These are phyloP conservation scores for Rosa multiflora DNA, from an alignment of 306 rosid genomes.

Conservation along the genomic window DNA sequence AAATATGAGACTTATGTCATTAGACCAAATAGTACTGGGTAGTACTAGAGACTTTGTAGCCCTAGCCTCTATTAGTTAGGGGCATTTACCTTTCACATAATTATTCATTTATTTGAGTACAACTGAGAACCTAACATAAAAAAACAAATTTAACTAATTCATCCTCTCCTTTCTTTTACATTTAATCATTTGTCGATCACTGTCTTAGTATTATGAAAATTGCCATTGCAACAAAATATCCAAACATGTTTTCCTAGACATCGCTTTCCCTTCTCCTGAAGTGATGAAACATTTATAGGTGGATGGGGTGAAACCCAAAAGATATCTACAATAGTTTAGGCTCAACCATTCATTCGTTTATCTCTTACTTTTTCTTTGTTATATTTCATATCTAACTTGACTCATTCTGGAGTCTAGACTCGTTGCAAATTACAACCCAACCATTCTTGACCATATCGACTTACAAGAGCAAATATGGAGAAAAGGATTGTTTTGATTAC, in stretches of 20 bases:
- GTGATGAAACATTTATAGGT: constrained; percentile 37
- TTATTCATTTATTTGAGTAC: not conserved
- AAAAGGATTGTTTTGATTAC: not conserved
- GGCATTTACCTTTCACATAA: not conserved
- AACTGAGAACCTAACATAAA: not conserved
- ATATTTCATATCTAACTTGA: not conserved
- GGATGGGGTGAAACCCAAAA: constrained; percentile 29
- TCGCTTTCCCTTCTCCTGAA: constrained; percentile 40
- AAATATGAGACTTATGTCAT: too few species aligned
- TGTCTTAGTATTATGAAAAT: not conserved
- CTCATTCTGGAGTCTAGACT: not conserved
- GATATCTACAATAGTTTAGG: constrained; percentile 9
- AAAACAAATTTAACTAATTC: not conserved
- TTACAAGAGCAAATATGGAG: not conserved
- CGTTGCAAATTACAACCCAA: not conserved
- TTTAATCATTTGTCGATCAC: not conserved
- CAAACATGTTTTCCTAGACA: constrained; percentile 25
- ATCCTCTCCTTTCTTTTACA: not conserved
- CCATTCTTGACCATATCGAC: not conserved
- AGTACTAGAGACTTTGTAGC: not conserved
- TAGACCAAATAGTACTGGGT: too few species aligned
- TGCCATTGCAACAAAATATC: constrained; percentile 21
- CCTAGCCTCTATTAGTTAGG: not conserved
- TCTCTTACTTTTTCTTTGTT: not conserved
- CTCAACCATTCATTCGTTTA: not conserved